Evolutionary conservation across 208 protist genomes (phyloP).

Genomic region (Crithidia bombi): DNA sequence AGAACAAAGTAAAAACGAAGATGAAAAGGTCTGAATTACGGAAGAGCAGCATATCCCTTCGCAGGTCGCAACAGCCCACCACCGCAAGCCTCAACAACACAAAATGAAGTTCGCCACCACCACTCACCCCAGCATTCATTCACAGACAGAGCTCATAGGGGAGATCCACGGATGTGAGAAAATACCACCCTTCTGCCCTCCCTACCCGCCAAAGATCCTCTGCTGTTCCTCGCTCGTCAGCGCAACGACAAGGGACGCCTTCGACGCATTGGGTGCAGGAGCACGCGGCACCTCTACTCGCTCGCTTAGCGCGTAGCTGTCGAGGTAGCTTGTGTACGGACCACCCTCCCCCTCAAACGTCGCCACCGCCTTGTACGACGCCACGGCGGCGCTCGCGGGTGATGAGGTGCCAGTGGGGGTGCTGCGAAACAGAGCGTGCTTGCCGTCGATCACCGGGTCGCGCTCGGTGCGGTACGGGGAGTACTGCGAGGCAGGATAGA

Average conservation of each 20-base stretch:
- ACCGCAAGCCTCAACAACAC: too few relatives aligned
- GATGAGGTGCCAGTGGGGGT: not conserved
- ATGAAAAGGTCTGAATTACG: too few relatives aligned
- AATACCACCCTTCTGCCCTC: not conserved
- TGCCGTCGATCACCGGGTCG: slow-evolving; percentile 51
- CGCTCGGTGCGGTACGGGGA: slow-evolving; percentile 65
- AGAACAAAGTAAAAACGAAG: too few relatives aligned
- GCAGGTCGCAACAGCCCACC: too few relatives aligned
- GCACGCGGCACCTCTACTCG: not conserved
- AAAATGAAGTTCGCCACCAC: too few relatives aligned
- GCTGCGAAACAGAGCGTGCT: slow-evolving; percentile 12
- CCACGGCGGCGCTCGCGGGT: slow-evolving; percentile 1
- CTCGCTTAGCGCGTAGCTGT: slow-evolving; percentile 23
- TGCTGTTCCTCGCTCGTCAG: slow-evolving; percentile 31
- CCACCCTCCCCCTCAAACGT: slow-evolving; percentile 20
- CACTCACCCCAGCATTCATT: too few relatives aligned
- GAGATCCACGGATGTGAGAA: not conserved
- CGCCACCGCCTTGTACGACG: not conserved
- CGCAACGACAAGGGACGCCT: slow-evolving; percentile 9
- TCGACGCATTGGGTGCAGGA: not conserved
- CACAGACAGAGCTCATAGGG: not conserved
- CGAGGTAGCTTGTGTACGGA: slow-evolving; percentile 35
- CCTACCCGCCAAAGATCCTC: slow-evolving; percentile 22
- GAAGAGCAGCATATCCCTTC: too few relatives aligned
- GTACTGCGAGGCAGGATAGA: slow-evolving; percentile 75